phyloP scores from a whole-genome alignment of 2,329 filamentous ascomycete species.

The Penicillium italicum region DNA sequence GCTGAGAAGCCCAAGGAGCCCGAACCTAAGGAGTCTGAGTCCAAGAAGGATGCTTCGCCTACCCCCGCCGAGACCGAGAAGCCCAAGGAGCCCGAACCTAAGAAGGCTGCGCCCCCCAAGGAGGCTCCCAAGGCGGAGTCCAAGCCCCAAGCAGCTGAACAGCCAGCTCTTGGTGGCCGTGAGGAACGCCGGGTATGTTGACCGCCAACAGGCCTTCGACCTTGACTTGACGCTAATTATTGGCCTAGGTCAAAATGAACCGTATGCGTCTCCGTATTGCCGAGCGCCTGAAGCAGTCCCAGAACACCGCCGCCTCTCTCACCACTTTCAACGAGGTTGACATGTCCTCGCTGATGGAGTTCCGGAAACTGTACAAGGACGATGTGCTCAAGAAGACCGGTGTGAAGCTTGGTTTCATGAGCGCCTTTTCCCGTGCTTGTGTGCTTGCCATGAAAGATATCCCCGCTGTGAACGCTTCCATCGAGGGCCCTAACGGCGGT shows the following conservation, averaged over 20 bases:
- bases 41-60: constrained; percentile 50
- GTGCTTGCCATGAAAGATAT: constrained; percentile 91
- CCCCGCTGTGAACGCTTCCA: constrained; percentile 93
- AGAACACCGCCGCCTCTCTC: constrained; percentile 94
- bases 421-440: constrained; percentile 86
- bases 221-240: neutral
- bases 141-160: constrained; percentile 17
- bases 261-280: constrained; percentile 97
- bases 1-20: constrained; percentile 59
- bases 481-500: constrained; percentile 89
- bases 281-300: constrained; percentile 96
- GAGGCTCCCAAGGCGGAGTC: constrained; percentile 19
- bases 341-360: constrained; percentile 96
- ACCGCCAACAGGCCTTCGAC: neutral
- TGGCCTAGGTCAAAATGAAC: constrained; percentile 94
- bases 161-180: constrained; percentile 61
- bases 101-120: constrained; percentile 37
- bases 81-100: constrained; percentile 26
- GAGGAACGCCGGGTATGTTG: constrained; percentile 79
- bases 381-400: constrained; percentile 93
- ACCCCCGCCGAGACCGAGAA: constrained; percentile 30
- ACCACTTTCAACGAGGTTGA: constrained; percentile 99
- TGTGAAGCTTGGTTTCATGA: constrained; percentile 99
- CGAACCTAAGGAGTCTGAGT: constrained; percentile 47
- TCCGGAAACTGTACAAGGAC: constrained; percentile 96